Conservation (phyloP, 2,329 filamentous ascomycete species). For the Aspergillus udagawae region DNA sequence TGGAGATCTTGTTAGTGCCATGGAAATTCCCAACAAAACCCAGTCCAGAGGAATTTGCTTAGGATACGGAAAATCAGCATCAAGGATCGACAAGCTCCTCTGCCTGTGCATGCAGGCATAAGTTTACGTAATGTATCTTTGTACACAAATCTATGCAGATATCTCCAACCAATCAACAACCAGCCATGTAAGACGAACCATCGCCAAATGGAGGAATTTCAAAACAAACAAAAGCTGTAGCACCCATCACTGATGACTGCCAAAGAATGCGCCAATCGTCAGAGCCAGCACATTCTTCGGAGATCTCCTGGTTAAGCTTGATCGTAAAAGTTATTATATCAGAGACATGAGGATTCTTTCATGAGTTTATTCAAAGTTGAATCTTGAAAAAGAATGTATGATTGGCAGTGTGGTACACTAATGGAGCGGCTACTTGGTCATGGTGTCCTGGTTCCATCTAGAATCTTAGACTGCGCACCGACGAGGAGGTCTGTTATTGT, state of each 20-base stretch:
- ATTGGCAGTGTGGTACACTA: background rate
- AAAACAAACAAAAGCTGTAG: background rate
- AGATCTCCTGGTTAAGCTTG: background rate
- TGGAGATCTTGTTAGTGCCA: no score
- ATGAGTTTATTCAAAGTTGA: background rate
- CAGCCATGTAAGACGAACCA: background rate
- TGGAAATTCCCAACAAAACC: no score
- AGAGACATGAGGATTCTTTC: background rate
- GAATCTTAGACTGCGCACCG: background rate
- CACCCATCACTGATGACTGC: background rate
- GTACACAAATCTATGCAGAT: background rate
- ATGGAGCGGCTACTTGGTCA: background rate
- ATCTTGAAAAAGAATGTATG: background rate
- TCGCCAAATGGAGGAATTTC: slow-evolving; percentile 12
- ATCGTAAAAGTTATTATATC: background rate
- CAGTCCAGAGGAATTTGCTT: no score
- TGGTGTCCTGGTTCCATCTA: background rate
- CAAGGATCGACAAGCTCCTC: background rate
- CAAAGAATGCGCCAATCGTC: background rate
- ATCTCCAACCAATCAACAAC: background rate
- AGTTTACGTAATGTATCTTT: background rate
- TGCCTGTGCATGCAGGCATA: background rate
- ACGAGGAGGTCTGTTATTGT: background rate
- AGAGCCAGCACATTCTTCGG: background rate
- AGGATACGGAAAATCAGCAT: no score